Conservation (phyloP, 176 grass and related monocot genomes). For the Juncus inflexus region DNA sequence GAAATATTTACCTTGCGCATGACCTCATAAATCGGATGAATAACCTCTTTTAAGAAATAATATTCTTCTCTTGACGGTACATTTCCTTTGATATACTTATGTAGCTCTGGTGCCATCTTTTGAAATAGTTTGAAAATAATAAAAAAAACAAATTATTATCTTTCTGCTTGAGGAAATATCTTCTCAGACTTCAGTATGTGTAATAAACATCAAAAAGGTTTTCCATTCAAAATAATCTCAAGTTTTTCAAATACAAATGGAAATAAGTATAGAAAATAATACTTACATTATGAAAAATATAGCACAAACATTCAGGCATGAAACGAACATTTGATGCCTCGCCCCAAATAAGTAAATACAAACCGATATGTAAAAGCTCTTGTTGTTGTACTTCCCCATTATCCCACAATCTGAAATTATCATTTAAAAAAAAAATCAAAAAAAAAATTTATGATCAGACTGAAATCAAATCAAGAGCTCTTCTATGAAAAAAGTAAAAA, state of each 20-base stretch:
- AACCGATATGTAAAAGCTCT: constrained; percentile 79
- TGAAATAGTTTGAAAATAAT: constrained; percentile 17
- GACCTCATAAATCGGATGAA: constrained; percentile 68
- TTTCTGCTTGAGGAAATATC: neutral
- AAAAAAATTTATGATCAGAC: neutral
- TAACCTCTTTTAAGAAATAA: constrained; percentile 62
- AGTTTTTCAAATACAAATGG: neutral
- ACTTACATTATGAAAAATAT: constrained; percentile 97
- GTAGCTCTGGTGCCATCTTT: constrained; percentile 78
- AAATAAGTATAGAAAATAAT: neutral
- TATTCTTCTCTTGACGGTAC: constrained; percentile 23
- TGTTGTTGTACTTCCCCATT: constrained; percentile 42
- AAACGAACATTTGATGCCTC: constrained; percentile 96
- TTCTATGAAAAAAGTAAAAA: too few species aligned
- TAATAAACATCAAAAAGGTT: too few species aligned
- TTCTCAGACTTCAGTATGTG: too few species aligned
- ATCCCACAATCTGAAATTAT: constrained; percentile 29
- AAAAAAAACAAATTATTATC: constrained; percentile 10
- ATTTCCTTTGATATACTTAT: constrained; percentile 33
- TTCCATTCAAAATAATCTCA: too few species aligned
- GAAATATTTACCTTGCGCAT: constrained; percentile 59
- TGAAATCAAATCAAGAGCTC: too few species aligned
- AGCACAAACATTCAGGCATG: constrained; percentile 98
- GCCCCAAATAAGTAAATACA: constrained; percentile 97
- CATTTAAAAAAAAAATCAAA: constrained; percentile 22